Evolutionary conservation across 2,329 filamentous ascomycete species (phyloP), one percentile per base, ranked within the genome.

Genomic region (Arthroderma sp.): DNA sequence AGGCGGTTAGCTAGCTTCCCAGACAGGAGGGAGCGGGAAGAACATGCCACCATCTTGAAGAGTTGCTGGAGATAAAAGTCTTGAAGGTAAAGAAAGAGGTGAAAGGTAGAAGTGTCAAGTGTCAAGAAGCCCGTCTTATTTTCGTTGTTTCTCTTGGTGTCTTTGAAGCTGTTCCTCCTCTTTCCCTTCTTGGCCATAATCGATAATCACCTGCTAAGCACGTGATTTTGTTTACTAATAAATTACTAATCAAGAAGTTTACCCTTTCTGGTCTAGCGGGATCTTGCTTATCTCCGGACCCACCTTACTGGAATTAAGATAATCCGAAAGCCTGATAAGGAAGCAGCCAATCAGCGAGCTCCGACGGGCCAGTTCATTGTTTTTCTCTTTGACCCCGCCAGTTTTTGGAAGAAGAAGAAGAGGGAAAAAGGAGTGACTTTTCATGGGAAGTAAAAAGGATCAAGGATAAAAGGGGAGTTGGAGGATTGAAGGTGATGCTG

Each of bases 11-110:
- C 15, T 44, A 49, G 31, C n/a, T n/a, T 21, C 41, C 33, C 51
- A 57, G 80, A 72, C 41, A 47, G 19, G 84, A 73, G 79, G 83
- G 61, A 73, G 71, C 72, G 68, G 65, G 21, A 35, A 49, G 47
- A n/a, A 71, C 71, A 65, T 64, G 72, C 71, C 63, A 76, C 73
- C 73, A 75, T 76, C 56, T 57, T 69, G 68, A 62, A 61, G 17
- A 38, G 56, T n/a, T n/a, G n/a, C 33, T 23, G 21, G 56, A 38
- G 52, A n/a, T n/a, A n/a, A n/a, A n/a, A n/a, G n/a, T n/a, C n/a
- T n/a, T n/a, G n/a, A n/a, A n/a, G n/a, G n/a, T n/a, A 25, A 19
- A 21, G 6, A 8, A 47, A n/a, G 1, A 3, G 41, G 5, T 25
- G 21, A 9, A 13, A 13, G 41, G 15, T 8, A 1, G 21, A 7